Evolutionary conservation across 2,329 filamentous ascomycete species (phyloP), one percentile per base, ranked within the genome.

Genomic region (Colletotrichum melonis): DNA sequence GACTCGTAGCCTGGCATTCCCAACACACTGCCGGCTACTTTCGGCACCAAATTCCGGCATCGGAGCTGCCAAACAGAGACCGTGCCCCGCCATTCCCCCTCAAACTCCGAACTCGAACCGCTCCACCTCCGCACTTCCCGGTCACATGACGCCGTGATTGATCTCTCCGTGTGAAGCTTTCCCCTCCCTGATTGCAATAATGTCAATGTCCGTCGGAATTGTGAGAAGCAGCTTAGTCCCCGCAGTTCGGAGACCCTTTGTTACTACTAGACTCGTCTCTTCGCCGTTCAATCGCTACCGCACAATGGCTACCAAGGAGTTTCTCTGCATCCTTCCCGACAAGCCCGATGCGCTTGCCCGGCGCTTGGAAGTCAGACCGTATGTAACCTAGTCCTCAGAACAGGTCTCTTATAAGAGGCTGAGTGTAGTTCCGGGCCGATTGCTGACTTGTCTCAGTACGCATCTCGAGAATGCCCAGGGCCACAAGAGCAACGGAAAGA

Each of bases 401-500:
- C 4, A n/a, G 9, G 16, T 42, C 9, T 2, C n/a, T 19, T 16
- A n/a, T 46, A 24, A 9, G 12, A 30, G 16, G 2, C 24, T 9
- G 22, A 57, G 30, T 52, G 22, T 5, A 8, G 24, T 11, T 6
- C 2, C 42, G 14, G 24, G 49, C 30, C 8, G 49, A 42, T 42
- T 32, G 52, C 63, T 56, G 11, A 65, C 16, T 5, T 19, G 49
- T 12, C 2, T 12, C 26, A 73, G 70, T 14, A 54, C 60, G 11
- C 70, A 73, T 57, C 24, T 73, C n/a, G 70, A 67, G 26, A 56
- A 64, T 42, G 55, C 75, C 52, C 74, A 78, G 58, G 74, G 75
- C 1, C 60, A 76, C 30, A 74, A 75, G 38, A 71, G 73, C n/a
- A 73, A 69, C 5, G 74, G 76, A 24, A 74, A 64, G 38, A 52